These are phyloP conservation scores for Pseudozyma sp. DNA, from an alignment of 1,284 basidiomycete species.

Conservation along the genomic window DNA sequence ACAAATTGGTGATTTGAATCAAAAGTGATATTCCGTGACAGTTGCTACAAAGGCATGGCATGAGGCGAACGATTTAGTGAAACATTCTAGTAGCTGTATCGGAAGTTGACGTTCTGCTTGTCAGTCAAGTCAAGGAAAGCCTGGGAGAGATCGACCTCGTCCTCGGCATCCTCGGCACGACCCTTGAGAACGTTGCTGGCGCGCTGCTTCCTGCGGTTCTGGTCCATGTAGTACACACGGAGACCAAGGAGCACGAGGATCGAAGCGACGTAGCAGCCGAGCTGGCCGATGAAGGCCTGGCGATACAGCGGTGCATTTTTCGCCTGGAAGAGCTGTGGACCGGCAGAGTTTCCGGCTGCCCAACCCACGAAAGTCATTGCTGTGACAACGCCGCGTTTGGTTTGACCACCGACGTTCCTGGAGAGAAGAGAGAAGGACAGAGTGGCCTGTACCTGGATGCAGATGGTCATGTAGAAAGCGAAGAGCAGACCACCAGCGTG, in stretches of 20 bases:
- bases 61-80: not conserved
- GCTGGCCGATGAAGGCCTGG: conserved; percentile 73
- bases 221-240: conserved; percentile 72
- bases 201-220: conserved; percentile 69
- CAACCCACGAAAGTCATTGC: conserved; percentile 55
- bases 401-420: conserved; percentile 71
- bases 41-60: too few relatives aligned
- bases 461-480: conserved; percentile 42
- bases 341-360: conserved; percentile 53
- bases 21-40: too few relatives aligned
- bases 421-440: conserved; percentile 67
- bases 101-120: conserved; percentile 49
- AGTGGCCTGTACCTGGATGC: conserved; percentile 48
- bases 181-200: conserved; percentile 37
- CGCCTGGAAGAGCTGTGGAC: conserved; percentile 58
- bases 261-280: conserved; percentile 73
- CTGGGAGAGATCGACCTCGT: conserved; percentile 36
- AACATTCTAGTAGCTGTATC: conserved; percentile 31
- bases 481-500: conserved; percentile 44
- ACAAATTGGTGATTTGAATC: too few relatives aligned
- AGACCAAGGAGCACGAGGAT: conserved; percentile 70
- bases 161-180: conserved; percentile 29
- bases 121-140: conserved; percentile 48
- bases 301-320: conserved; percentile 59
- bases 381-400: conserved; percentile 51